These are phyloP conservation scores for Arctium lappa DNA, from an alignment of 129 eudicot genomes.

Conservation along the genomic window DNA sequence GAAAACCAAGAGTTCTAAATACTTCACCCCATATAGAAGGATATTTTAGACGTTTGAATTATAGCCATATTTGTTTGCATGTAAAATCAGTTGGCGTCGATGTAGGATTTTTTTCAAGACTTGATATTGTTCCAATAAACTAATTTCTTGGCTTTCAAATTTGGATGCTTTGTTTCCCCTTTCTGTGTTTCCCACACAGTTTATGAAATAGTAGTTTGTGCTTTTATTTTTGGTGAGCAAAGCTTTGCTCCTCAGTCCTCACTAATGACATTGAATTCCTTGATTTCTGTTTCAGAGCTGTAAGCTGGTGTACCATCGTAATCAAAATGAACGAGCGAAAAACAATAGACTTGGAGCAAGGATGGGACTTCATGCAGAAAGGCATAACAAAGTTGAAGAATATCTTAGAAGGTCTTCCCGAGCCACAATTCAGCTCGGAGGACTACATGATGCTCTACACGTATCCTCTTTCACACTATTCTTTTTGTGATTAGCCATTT, in stretches of 20 bases:
- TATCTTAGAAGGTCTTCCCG: constrained; percentile 86
- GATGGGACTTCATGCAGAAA: constrained; percentile 94
- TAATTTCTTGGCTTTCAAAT: neutral
- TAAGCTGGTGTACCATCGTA: constrained; percentile 13
- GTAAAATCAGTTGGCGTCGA: neutral
- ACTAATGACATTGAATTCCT: neutral
- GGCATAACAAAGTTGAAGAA: constrained; percentile 85
- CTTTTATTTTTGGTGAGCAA: neutral
- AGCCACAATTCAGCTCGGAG: constrained; percentile 94
- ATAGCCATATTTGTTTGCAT: neutral
- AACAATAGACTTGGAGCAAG: constrained; percentile 81
- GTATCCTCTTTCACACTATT: constrained; percentile 35
- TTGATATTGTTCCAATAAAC: neutral
- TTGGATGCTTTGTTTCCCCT: neutral
- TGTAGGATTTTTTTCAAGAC: neutral
- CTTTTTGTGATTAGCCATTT: neutral
- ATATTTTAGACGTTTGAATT: neutral
- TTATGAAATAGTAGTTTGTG: neutral
- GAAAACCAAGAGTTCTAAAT: neutral
- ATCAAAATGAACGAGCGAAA: constrained; percentile 68
- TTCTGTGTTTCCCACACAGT: neutral
- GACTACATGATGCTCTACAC: constrained; percentile 98
- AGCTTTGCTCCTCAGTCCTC: neutral
- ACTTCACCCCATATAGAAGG: neutral
- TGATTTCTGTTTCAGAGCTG: constrained; percentile 20